Conservation (phyloP, 163 green algal species). For the Dunaliella salina region DNA sequence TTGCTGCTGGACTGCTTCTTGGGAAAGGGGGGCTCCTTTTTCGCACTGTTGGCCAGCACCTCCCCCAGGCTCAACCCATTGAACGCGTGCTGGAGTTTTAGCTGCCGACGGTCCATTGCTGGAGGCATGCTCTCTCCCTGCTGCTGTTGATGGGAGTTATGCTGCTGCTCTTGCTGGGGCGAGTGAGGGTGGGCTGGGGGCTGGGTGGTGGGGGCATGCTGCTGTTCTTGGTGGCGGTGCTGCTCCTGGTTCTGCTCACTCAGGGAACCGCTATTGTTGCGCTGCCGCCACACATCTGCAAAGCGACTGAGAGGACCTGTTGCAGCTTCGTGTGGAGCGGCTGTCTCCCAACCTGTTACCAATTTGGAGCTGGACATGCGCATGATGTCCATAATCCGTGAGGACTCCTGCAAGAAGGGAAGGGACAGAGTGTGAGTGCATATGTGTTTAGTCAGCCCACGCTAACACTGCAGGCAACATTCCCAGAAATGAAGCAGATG, state of each 20-base stretch:
- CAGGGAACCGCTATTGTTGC: background rate
- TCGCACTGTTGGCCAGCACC: background rate
- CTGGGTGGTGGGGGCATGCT: background rate
- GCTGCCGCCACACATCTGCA: background rate
- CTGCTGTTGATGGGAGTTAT: background rate
- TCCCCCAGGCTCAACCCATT: background rate
- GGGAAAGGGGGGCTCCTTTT: background rate
- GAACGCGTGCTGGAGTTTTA: background rate
- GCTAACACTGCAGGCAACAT: no score
- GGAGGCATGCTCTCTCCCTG: background rate
- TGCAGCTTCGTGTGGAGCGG: background rate
- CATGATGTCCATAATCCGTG: background rate
- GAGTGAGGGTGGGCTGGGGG: background rate
- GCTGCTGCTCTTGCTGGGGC: background rate
- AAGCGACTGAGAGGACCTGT: background rate
- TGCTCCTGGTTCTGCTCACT: background rate
- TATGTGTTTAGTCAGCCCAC: background rate
- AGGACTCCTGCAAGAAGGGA: background rate
- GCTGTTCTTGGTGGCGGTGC: background rate
- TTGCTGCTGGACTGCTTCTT: background rate
- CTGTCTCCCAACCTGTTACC: background rate
- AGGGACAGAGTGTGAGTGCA: background rate
- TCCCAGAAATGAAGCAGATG: no score
- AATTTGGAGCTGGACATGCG: slow-evolving; percentile 2
- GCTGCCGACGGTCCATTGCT: background rate